Conservation (phyloP, 2,329 filamentous ascomycete genomes). For the Xylariaceae sp. region DNA sequence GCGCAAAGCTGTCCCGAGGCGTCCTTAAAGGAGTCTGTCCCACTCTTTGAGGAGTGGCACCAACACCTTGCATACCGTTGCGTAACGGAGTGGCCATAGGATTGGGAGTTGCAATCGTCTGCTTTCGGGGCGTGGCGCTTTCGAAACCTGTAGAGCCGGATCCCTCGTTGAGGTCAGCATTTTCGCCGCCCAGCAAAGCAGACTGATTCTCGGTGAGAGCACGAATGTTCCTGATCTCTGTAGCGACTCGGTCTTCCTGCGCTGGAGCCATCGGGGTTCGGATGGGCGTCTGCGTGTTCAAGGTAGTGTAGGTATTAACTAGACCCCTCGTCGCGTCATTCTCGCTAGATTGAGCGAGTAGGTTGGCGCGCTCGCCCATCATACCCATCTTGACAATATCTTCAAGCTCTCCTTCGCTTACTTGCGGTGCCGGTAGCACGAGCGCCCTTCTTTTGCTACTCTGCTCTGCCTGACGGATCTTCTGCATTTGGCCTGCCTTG, state of each 20-base stretch:
- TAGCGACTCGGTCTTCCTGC: conserved; percentile 92
- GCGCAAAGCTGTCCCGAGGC: conserved; percentile 77
- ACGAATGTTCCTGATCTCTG: conserved; percentile 90
- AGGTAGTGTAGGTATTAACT: conserved; percentile 77
- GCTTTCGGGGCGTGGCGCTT: conserved; percentile 72
- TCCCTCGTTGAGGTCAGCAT: conserved; percentile 81
- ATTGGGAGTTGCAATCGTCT: conserved; percentile 85
- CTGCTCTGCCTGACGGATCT: conserved; percentile 91
- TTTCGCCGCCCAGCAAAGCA: conserved; percentile 87
- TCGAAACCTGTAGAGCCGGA: conserved; percentile 81
- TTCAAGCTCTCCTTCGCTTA: conserved; percentile 87
- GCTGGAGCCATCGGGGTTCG: conserved; percentile 86
- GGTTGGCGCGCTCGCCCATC: conserved; percentile 79
- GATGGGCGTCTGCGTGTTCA: conserved; percentile 80
- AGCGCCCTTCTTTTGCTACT: conserved; percentile 85
- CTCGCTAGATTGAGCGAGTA: conserved; percentile 69
- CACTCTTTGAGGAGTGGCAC: conserved; percentile 62
- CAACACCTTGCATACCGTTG: conserved; percentile 55
- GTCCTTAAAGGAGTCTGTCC: conserved; percentile 83
- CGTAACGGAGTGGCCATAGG: conserved; percentile 87
- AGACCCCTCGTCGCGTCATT: conserved; percentile 81
- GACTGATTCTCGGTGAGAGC: conserved; percentile 92
- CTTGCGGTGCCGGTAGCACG: conserved; percentile 82
- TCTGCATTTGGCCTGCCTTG: conserved; percentile 91
- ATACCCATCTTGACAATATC: conserved; percentile 99